Evolutionary conservation across 805 yeast genomes (phyloP).

Genomic region (Wickerhamomyces canadensis): DNA sequence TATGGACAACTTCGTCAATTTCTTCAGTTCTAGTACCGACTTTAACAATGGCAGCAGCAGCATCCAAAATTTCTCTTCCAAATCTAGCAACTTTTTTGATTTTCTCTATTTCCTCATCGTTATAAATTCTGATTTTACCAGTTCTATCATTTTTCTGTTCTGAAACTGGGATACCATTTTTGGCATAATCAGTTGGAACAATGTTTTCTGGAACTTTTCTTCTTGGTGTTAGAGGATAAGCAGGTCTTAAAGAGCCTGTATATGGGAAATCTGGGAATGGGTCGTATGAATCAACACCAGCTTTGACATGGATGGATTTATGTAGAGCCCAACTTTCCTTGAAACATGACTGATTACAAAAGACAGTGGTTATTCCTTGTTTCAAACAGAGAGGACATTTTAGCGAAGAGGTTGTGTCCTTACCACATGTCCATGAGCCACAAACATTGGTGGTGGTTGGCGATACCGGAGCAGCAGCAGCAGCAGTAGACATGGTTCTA

Average conservation of each 20-base stretch:
- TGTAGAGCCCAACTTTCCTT: constrained; percentile 66
- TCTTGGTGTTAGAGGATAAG: constrained; percentile 74
- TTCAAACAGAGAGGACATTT: constrained; percentile 93
- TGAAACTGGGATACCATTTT: constrained; percentile 67
- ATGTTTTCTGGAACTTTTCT: constrained; percentile 69
- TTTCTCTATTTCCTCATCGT: constrained; percentile 63
- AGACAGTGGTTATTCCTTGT: constrained; percentile 51
- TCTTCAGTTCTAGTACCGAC: constrained; percentile 95
- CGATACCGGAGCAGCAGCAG: background rate
- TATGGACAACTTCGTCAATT: constrained; percentile 79
- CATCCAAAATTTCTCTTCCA: constrained; percentile 86
- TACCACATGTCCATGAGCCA: constrained; percentile 81
- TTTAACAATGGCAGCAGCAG: constrained; percentile 73
- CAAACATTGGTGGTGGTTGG: constrained; percentile 33
- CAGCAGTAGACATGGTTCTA: background rate
- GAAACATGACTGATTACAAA: constrained; percentile 84
- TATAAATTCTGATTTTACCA: constrained; percentile 57
- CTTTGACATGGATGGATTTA: constrained; percentile 66
- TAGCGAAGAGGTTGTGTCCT: constrained; percentile 63
- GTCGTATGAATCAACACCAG: constrained; percentile 58
- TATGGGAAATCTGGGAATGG: constrained; percentile 81
- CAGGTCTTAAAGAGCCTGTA: constrained; percentile 71
- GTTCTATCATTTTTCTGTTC: constrained; percentile 72
- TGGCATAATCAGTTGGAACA: constrained; percentile 78
- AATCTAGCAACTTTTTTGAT: constrained; percentile 70